Conservation (phyloP, 1,284 basidiomycete species). For the Entoloma clypeatum region DNA sequence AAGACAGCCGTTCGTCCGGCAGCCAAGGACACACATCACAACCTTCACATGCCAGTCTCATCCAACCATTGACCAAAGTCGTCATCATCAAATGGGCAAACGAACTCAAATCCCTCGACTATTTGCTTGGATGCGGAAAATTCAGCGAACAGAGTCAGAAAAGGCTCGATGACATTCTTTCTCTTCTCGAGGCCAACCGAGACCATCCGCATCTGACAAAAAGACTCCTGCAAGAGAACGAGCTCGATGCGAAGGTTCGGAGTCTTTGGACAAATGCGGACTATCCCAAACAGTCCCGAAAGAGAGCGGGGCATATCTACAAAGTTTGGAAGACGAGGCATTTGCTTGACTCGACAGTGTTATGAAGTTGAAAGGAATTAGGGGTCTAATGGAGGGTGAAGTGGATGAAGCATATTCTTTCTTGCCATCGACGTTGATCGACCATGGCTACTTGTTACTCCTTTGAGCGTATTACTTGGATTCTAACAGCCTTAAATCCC, state of each 20-base stretch:
- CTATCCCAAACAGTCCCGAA: neutral
- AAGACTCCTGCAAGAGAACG: constrained; percentile 20
- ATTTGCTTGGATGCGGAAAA: constrained; percentile 19
- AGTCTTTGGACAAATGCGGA: constrained; percentile 17
- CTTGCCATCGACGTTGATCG: no score
- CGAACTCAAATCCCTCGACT: constrained; percentile 18
- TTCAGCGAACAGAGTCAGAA: constrained; percentile 11
- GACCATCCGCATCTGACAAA: constrained; percentile 19
- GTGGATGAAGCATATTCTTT: neutral
- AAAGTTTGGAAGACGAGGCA: constrained; percentile 6
- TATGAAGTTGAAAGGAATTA: neutral
- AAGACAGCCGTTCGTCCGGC: no score
- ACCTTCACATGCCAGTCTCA: constrained; percentile 8
- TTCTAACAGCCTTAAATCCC: no score
- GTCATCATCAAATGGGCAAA: constrained; percentile 18
- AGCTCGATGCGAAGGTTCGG: constrained; percentile 18
- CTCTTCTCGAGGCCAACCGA: constrained; percentile 20
- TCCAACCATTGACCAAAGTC: constrained; percentile 3
- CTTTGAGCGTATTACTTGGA: no score
- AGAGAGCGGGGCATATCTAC: constrained; percentile 8
- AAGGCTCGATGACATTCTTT: constrained; percentile 19
- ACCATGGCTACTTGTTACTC: no score
- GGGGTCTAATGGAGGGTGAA: neutral
- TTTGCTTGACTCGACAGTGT: neutral
- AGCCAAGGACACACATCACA: no score